Percentiles rank a stretch among this genome's conserved stretches.
These are phyloP conservation scores for Rhynchosporium agropyri DNA, from an alignment of 2,329 filamentous ascomycete species.

Conservation along the genomic window DNA sequence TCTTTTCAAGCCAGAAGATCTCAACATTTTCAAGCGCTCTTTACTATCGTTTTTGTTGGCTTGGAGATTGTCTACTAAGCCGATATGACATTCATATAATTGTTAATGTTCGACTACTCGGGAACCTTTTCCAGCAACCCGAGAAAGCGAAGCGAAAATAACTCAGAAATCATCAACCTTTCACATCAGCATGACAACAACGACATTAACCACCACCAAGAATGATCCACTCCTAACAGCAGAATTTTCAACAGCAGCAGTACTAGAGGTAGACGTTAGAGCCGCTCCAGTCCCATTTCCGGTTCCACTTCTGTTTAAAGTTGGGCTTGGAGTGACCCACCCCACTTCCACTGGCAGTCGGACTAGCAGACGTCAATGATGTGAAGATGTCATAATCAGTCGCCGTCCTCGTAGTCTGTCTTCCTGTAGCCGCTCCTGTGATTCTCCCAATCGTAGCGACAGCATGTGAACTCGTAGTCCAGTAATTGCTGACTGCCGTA, in stretches of 20 bases:
- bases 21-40: too few species aligned
- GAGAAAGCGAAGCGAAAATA: too few species aligned
- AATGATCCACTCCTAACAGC: not conserved
- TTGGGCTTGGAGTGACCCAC: not conserved
- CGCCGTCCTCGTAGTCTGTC: not conserved
- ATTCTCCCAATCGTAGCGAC: not conserved
- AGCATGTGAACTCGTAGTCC: not conserved
- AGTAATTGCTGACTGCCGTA: conserved; percentile 8
- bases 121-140: too few species aligned
- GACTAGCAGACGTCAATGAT: not conserved
- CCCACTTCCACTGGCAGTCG: not conserved
- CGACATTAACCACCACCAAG: conserved; percentile 11
- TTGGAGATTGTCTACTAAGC: too few species aligned
- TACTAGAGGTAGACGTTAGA: not conserved
- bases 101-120: too few species aligned
- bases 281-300: not conserved
- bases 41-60: too few species aligned
- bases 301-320: not conserved
- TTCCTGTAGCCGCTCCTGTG: not conserved
- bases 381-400: not conserved
- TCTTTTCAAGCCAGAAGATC: too few species aligned
- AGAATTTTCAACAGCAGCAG: not conserved
- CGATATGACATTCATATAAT: too few species aligned
- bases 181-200: conserved; percentile 15
- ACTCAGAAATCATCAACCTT: not conserved